A percentile compares a stretch with the other conserved stretches of the same genome.
Conservation (phyloP, 2,329 filamentous ascomycete genomes). For the Chalara sp. region DNA sequence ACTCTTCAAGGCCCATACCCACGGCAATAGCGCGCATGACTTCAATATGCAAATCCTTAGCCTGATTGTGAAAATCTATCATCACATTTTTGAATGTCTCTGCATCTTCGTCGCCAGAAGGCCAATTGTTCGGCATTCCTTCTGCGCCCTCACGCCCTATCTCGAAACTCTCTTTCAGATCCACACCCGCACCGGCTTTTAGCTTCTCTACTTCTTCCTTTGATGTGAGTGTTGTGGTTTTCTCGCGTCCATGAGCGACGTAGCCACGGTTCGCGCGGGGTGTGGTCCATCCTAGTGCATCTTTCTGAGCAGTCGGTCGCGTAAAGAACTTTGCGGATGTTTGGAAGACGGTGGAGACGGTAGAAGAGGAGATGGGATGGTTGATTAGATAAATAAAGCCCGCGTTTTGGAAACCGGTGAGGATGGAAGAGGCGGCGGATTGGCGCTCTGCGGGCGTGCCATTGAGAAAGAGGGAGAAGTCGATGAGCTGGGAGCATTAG, state of each 20-base stretch:
- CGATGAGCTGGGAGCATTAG: slow-evolving; percentile 53
- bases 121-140: slow-evolving; percentile 73
- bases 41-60: slow-evolving; percentile 66
- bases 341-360: slow-evolving; percentile 55
- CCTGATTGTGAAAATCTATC: slow-evolving; percentile 66
- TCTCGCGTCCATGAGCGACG: slow-evolving; percentile 37
- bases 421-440: slow-evolving; percentile 63
- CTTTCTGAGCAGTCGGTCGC: slow-evolving; percentile 51
- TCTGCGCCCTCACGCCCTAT: slow-evolving; percentile 55
- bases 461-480: slow-evolving; percentile 67
- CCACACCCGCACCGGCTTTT: slow-evolving; percentile 46
- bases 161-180: slow-evolving; percentile 60
- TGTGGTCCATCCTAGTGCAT: slow-evolving; percentile 62
- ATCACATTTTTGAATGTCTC: slow-evolving; percentile 64
- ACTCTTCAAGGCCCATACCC: slow-evolving; percentile 65
- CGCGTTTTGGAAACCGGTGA: slow-evolving; percentile 74
- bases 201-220: slow-evolving; percentile 36
- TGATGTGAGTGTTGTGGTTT: slow-evolving; percentile 15
- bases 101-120: slow-evolving; percentile 44
- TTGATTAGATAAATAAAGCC: slow-evolving; percentile 88
- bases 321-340: slow-evolving; percentile 66
- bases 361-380: slow-evolving; percentile 58
- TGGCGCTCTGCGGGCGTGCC: slow-evolving; percentile 54
- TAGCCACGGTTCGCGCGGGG: slow-evolving; percentile 70
- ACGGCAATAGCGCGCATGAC: slow-evolving; percentile 81